These are phyloP conservation scores for Candida freyschussii DNA, from an alignment of 1,139 yeast species.

Conservation along the genomic window DNA sequence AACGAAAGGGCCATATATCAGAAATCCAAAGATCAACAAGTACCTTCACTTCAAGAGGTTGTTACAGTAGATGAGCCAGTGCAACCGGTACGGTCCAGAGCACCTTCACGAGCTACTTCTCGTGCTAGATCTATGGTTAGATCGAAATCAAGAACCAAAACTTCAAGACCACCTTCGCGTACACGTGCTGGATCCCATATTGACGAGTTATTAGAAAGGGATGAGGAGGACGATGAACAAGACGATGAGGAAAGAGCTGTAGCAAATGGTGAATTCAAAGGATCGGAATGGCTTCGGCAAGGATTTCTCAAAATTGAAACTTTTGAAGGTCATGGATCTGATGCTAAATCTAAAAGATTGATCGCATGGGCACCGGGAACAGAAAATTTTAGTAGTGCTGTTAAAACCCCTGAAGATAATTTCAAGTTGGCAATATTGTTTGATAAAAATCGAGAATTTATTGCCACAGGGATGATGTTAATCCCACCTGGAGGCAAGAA, in stretches of 20 bases:
- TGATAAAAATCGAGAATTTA: slow-evolving; percentile 57
- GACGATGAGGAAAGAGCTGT: slow-evolving; percentile 18
- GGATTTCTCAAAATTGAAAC: slow-evolving; percentile 48
- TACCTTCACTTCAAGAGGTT: slow-evolving; percentile 58
- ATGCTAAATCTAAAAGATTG: slow-evolving; percentile 38
- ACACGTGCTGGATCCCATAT: slow-evolving; percentile 4
- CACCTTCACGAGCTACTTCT: slow-evolving; percentile 11
- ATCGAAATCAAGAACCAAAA: slow-evolving; percentile 9
- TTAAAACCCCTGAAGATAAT: slow-evolving; percentile 46
- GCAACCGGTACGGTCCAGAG: slow-evolving; percentile 11
- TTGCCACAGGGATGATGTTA: slow-evolving; percentile 74
- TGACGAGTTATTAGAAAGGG: slow-evolving; percentile 19
- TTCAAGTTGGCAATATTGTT: slow-evolving; percentile 65
- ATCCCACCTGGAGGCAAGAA: slow-evolving; percentile 64
- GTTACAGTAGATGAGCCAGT: slow-evolving; percentile 41
- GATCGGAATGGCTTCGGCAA: slow-evolving; percentile 51
- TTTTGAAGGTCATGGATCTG: slow-evolving; percentile 48
- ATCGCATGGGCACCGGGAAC: slow-evolving; percentile 73
- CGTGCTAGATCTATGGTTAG: slow-evolving; percentile 3
- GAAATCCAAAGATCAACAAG: slow-evolving; percentile 42
- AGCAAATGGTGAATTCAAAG: slow-evolving; percentile 35
- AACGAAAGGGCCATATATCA: slow-evolving; percentile 72
- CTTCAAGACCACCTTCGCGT: slow-evolving; percentile 11
- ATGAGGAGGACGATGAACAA: slow-evolving; percentile 25
- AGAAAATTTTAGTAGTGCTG: slow-evolving; percentile 40